A percentile compares a stretch with the other conserved stretches of the same genome.
These are phyloP conservation scores for Passiflora organensis DNA, from an alignment of 345 rosid genomes.

Conservation along the genomic window DNA sequence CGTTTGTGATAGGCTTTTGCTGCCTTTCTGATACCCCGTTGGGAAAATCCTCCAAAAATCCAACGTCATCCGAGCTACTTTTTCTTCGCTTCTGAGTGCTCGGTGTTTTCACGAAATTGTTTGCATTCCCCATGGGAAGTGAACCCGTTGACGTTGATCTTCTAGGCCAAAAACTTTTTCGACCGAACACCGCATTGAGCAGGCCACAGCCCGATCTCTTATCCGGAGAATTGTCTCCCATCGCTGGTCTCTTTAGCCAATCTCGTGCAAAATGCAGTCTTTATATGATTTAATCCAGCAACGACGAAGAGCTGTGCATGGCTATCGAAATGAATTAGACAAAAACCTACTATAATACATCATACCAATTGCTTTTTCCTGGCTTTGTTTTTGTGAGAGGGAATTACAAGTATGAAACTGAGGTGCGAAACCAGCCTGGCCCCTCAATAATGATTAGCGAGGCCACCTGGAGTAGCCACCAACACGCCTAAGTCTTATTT, in stretches of 20 bases:
- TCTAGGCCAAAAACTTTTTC: constrained; percentile 50
- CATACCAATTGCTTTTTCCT: not conserved
- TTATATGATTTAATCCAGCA: not conserved
- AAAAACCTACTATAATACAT: not conserved
- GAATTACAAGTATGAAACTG: not conserved
- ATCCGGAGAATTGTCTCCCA: constrained; percentile 37
- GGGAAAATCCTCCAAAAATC: constrained; percentile 17
- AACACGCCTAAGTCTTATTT: constrained; percentile 27
- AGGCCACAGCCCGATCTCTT: constrained; percentile 64
- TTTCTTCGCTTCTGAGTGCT: constrained; percentile 39
- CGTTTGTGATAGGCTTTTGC: constrained; percentile 26
- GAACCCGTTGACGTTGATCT: constrained; percentile 54
- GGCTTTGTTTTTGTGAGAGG: not conserved
- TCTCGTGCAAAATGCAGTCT: not conserved
- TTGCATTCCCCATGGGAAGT: constrained; percentile 24
- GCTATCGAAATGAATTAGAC: not conserved
- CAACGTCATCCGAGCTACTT: constrained; percentile 45
- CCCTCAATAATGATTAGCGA: constrained; percentile 25
- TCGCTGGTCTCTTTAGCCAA: constrained; percentile 1
- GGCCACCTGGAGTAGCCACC: constrained; percentile 15
- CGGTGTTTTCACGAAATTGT: constrained; percentile 34
- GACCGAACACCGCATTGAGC: constrained; percentile 55
- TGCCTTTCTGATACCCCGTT: constrained; percentile 13
- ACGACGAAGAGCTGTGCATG: not conserved
- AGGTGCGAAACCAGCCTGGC: constrained; percentile 11